phyloP scores from a whole-genome alignment of 2,329 filamentous ascomycete species.

The Aspergillus sp. region DNA sequence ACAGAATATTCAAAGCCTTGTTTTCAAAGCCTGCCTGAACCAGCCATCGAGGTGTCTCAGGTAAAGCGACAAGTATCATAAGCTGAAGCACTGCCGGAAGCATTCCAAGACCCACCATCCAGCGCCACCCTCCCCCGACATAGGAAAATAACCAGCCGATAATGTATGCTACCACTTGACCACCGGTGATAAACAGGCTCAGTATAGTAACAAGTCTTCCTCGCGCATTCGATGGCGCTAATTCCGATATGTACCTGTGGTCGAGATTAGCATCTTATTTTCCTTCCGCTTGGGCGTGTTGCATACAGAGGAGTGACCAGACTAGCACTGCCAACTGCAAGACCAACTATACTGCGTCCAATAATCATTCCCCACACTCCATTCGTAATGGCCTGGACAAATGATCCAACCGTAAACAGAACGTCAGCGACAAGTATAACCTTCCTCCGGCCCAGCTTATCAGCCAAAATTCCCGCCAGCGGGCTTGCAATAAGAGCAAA shows the following conservation, averaged over 20 bases:
- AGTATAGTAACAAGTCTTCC: slow-evolving; percentile 81
- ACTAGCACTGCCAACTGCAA: slow-evolving; percentile 54
- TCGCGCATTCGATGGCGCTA: slow-evolving; percentile 72
- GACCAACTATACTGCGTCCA: slow-evolving; percentile 47
- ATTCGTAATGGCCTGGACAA: slow-evolving; percentile 42
- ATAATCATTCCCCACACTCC: slow-evolving; percentile 47
- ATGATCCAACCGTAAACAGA: slow-evolving; percentile 46
- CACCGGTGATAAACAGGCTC: slow-evolving; percentile 79
- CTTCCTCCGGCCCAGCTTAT: slow-evolving; percentile 47
- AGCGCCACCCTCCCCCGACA: slow-evolving; percentile 71
- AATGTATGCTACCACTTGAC: slow-evolving; percentile 85
- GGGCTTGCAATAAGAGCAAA: slow-evolving; percentile 59
- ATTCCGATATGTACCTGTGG: slow-evolving; percentile 73
- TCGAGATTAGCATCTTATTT: slow-evolving; percentile 1
- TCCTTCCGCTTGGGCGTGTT: neutral
- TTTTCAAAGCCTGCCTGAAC: slow-evolving; percentile 65
- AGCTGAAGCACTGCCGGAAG: slow-evolving; percentile 73
- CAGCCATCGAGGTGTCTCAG: slow-evolving; percentile 87
- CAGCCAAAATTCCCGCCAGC: slow-evolving; percentile 53
- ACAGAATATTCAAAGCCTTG: slow-evolving; percentile 66
- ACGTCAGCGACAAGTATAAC: slow-evolving; percentile 49
- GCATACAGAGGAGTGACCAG: slow-evolving; percentile 74
- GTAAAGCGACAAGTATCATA: slow-evolving; percentile 68
- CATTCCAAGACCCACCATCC: slow-evolving; percentile 86
- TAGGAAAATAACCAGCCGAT: slow-evolving; percentile 73